Evolutionary conservation across 176 grass and related monocot species (phyloP), one percentile per base, ranked within the genome.

Genomic region (Neostapfia colusana): DNA sequence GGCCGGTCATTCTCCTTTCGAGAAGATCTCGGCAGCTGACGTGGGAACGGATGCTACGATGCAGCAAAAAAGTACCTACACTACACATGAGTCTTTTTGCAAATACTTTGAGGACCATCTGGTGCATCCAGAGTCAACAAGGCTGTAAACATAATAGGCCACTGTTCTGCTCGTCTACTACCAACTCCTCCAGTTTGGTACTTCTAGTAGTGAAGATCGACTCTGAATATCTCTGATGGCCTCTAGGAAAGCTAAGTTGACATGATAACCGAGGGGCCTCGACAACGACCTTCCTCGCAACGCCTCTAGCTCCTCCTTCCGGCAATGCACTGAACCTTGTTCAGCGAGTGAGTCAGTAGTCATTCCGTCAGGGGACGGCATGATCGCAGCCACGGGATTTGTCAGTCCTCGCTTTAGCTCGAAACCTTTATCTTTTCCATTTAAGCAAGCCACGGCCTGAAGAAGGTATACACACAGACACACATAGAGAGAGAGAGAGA

Each of bases 241-340:
- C 53, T 65, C 53, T 53, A 28, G 62, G n/a, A 82, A 80, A 64
- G 55, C 23, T 12, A 58, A 67, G 74, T 31, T 67, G 79, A 67
- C 67, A 67, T 23, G 79, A 87, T 37, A 11, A 49, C 40, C 34
- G 0, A 61, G 23, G 54, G 27, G 23, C 39, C 49, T 67, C 37
- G 8, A 16, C 15, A 21, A 8, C 39, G 17, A 20, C 45, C 26
- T 87, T 72, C 27, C 48, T 41, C 65, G 40, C 40, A 59, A 82
- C 66, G 73, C 42, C 38, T 40, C 54, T 69, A n/a, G n/a, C 69
- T 8, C 10, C 68, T 11, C 12, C 1, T 34, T 44, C 39, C 51
- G 49, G 76, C 1, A 23, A 25, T 18, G 66, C 6, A 69, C 65
- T 21, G 73, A 44, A 72, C 45, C 74, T 45, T 70, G 65, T 64